Evolutionary conservation across 805 yeast species (phyloP), one percentile per base, ranked within the genome.

Genomic region (Barnettozyma wickerhamii): DNA sequence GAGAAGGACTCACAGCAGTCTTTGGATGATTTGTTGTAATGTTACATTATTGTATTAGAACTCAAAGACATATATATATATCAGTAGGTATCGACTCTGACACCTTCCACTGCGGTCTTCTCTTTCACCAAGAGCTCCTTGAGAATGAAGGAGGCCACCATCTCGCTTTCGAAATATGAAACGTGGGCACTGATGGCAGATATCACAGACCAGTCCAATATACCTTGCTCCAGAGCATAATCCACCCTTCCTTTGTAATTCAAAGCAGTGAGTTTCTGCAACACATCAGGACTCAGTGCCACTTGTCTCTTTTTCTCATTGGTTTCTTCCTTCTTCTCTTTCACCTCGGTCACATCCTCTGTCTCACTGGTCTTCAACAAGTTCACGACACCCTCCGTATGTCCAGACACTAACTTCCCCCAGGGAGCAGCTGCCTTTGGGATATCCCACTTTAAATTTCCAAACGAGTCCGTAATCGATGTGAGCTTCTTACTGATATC

Each of bases 131-230:
- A 46, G 7, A 84, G 56, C 55, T 88, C 89, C 35, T 68, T 69
- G 56, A 90, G 61, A 5, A 91, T 60, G 51, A 91, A 90, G 1
- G 82, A 83, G 0, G 95, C 89, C 28, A 91, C 79, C 53, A 89
- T 89, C 37, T 78, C 72, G 51, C 88, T 95, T 56, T 88, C 95
- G 58, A 91, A 82, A 59, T 91, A 91, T 35, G 87, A 79, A 12
- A 86, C 79, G 60, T 91, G 99, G 0, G 98, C 93, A 37, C 85
- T 85, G 7, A 91, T 68, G 0, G 95, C 93, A 4, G 88, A 75
- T 10, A 91, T 69, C 27, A 88, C 60, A 21, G 95, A 84, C 17
- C 89, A 73, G 52, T 89, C 96, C 47, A 90, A 74, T 18, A 82
- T 70, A 9, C 91, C 86, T 56, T 81, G 84, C 4, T 87, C 87